These are phyloP conservation scores for Aspergillus funiculosus DNA, from an alignment of 495 filamentous ascomycete genomes.

Conservation along the genomic window DNA sequence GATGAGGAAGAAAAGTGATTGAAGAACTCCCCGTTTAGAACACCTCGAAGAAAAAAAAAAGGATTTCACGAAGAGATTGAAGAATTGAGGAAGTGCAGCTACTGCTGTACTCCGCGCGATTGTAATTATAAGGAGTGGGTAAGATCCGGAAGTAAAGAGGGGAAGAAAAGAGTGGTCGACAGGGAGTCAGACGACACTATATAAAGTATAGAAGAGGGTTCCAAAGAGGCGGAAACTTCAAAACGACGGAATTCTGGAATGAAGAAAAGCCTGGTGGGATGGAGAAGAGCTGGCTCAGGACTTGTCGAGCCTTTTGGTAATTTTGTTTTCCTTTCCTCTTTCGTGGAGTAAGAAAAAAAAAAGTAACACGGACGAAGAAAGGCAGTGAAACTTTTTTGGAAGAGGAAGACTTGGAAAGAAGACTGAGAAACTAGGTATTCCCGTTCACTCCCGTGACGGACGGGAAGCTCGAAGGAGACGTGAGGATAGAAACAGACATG, in stretches of 20 bases:
- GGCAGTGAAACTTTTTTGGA: constrained; percentile 31
- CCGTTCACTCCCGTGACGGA: constrained; percentile 42
- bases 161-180: constrained; percentile 10
- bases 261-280: constrained; percentile 14
- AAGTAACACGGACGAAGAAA: constrained; percentile 26
- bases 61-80: constrained; percentile 10
- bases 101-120: constrained; percentile 12
- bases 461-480: constrained; percentile 31
- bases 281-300: constrained; percentile 18
- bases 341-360: constrained; percentile 8
- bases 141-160: constrained; percentile 1
- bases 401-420: constrained; percentile 13
- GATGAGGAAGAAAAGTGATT: constrained; percentile 5
- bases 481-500: constrained; percentile 36
- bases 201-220: constrained; percentile 15
- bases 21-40: constrained; percentile 2
- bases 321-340: constrained; percentile 14
- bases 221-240: constrained; percentile 13
- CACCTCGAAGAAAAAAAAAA: constrained; percentile 7
- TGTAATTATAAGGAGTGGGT: constrained; percentile 15
- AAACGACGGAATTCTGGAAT: constrained; percentile 8
- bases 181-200: constrained; percentile 7
- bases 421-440: constrained; percentile 33
- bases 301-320: constrained; percentile 12
- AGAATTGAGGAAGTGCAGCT: constrained; percentile 6